These are phyloP conservation scores for Cichorium intybus DNA, from an alignment of 140 eudicot genomes.

Conservation along the genomic window DNA sequence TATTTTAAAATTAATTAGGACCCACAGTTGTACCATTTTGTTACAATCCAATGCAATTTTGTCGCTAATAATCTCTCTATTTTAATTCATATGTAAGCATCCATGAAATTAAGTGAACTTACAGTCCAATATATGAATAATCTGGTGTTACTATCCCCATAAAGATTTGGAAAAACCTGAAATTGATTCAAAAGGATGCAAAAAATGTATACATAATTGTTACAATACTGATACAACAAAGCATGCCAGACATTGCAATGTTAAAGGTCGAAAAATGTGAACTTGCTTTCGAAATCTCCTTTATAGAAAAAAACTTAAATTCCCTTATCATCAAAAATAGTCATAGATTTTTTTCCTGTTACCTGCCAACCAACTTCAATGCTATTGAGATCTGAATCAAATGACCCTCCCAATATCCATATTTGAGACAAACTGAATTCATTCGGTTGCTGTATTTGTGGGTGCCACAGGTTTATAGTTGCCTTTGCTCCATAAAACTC, in stretches of 20 bases:
- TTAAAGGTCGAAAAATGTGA: too few species aligned
- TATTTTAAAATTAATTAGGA: constrained; percentile 16
- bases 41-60: constrained; percentile 26
- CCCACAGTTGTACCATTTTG: constrained; percentile 32
- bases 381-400: constrained; percentile 88
- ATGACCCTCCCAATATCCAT: constrained; percentile 92
- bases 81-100: background rate
- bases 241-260: too few species aligned
- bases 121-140: constrained; percentile 99
- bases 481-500: constrained; percentile 97
- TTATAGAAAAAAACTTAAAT: too few species aligned
- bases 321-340: too few species aligned
- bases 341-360: too few species aligned
- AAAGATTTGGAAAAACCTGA: constrained; percentile 96
- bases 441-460: constrained; percentile 78
- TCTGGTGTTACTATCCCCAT: constrained; percentile 95
- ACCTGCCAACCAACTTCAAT: constrained; percentile 99
- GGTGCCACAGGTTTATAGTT: constrained; percentile 93
- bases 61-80: background rate
- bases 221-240: too few species aligned
- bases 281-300: too few species aligned
- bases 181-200: constrained; percentile 13
- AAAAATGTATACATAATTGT: too few species aligned
- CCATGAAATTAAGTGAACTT: constrained; percentile 34
- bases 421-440: constrained; percentile 93